Conservation (phyloP, 805 yeast genomes). For the Wickerhamiella occidentalis region DNA sequence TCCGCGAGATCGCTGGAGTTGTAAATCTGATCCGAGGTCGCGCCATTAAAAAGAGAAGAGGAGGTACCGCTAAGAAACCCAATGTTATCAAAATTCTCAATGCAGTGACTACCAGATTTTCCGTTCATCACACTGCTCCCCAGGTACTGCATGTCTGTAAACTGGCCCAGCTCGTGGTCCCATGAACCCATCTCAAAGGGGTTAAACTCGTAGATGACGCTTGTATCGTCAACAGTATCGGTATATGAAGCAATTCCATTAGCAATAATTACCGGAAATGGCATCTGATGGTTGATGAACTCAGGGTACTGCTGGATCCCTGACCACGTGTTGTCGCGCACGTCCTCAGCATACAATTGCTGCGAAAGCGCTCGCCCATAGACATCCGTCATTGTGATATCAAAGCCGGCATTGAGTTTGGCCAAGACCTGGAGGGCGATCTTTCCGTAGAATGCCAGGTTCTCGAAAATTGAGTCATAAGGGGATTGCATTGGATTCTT, state of each 20-base stretch:
- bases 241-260: conserved; percentile 29
- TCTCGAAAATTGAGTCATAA: conserved; percentile 10
- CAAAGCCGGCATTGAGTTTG: conserved; percentile 41
- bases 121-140: conserved; percentile 30
- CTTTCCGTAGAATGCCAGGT: neutral
- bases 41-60: conserved; percentile 54
- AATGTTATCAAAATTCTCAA: conserved; percentile 63
- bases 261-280: conserved; percentile 42
- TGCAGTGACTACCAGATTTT: conserved; percentile 41
- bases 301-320: conserved; percentile 44
- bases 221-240: conserved; percentile 39
- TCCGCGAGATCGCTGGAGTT: neutral
- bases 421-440: neutral
- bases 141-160: conserved; percentile 47
- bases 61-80: conserved; percentile 77
- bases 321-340: conserved; percentile 43
- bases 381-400: conserved; percentile 49
- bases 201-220: conserved; percentile 34
- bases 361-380: conserved; percentile 59
- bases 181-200: conserved; percentile 66
- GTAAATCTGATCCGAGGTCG: neutral
- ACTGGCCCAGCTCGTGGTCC: conserved; percentile 52
- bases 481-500: neutral
- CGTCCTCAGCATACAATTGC: conserved; percentile 42
- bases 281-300: conserved; percentile 43